phyloP scores from a whole-genome alignment of 345 rosid genomes.

The Hibiscus tridactylites region DNA sequence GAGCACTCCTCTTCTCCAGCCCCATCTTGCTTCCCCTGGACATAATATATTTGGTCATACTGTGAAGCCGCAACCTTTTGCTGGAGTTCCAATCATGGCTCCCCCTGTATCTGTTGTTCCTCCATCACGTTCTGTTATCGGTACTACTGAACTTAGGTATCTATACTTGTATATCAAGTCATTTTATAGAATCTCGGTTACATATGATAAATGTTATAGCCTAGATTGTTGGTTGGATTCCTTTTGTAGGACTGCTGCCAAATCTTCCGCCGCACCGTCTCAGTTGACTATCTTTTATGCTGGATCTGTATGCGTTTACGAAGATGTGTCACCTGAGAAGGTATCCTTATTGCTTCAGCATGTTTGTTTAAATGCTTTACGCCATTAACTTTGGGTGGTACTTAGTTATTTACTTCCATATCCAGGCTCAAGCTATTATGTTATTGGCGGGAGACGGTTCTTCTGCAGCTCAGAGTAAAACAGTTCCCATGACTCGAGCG shows the following conservation, averaged over 20 bases:
- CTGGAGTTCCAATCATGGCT: slow-evolving; percentile 46
- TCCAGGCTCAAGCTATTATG: slow-evolving; percentile 77
- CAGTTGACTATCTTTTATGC: slow-evolving; percentile 66
- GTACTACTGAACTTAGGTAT: slow-evolving; percentile 65
- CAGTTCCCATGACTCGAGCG: slow-evolving; percentile 25
- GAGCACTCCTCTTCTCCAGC: slow-evolving; percentile 38
- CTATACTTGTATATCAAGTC: not conserved
- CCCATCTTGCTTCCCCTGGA: slow-evolving; percentile 32
- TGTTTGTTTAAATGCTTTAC: not conserved
- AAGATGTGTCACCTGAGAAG: slow-evolving; percentile 63
- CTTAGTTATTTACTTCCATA: slow-evolving; percentile 17
- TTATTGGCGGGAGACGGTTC: slow-evolving; percentile 62
- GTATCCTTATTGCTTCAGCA: slow-evolving; percentile 20
- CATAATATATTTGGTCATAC: slow-evolving; percentile 24
- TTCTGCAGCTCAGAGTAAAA: slow-evolving; percentile 30
- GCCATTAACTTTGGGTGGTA: not conserved
- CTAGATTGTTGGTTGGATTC: not conserved
- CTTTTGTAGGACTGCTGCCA: slow-evolving; percentile 35
- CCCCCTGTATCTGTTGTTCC: slow-evolving; percentile 40
- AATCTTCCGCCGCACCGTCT: slow-evolving; percentile 40
- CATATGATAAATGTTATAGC: not conserved
- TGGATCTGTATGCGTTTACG: slow-evolving; percentile 63
- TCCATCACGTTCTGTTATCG: slow-evolving; percentile 40
- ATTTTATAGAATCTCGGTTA: not conserved
- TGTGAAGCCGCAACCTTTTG: slow-evolving; percentile 29